A percentile compares a stretch with the other conserved stretches of the same genome.
Evolutionary conservation across 495 filamentous ascomycete species (phyloP).

Genomic region (Corynascus novoguineensis): DNA sequence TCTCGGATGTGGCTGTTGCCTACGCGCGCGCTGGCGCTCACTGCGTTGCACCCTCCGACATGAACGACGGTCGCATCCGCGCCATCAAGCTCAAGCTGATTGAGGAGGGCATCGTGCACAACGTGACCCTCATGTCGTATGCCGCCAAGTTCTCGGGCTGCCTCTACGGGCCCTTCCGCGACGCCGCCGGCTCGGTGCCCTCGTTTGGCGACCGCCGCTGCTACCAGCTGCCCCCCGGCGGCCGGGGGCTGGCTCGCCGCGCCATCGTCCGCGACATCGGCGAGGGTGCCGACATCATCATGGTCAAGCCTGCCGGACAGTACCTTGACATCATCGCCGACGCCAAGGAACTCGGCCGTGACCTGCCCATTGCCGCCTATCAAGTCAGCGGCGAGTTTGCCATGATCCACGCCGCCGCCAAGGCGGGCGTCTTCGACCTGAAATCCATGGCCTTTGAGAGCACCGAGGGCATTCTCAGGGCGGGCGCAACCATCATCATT

Average conservation of each 20-base stretch:
- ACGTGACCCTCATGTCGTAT: constrained; percentile 90
- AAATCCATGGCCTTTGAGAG: constrained; percentile 93
- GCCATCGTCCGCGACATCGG: constrained; percentile 85
- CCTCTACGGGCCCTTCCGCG: constrained; percentile 93
- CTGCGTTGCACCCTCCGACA: constrained; percentile 94
- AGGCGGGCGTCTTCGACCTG: constrained; percentile 95
- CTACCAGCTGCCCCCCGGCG: constrained; percentile 92
- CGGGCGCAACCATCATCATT: constrained; percentile 85
- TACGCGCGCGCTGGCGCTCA: constrained; percentile 93
- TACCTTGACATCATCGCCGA: constrained; percentile 96
- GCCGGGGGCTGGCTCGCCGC: constrained; percentile 85
- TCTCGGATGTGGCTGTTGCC: constrained; percentile 85
- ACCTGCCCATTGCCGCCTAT: constrained; percentile 89
- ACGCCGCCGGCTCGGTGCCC: constrained; percentile 87
- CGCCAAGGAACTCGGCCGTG: constrained; percentile 84
- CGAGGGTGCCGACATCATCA: constrained; percentile 95
- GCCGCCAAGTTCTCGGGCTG: constrained; percentile 95
- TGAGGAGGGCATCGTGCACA: constrained; percentile 82
- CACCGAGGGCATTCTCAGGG: constrained; percentile 85
- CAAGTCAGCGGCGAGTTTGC: constrained; percentile 96
- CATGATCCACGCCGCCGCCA: constrained; percentile 95
- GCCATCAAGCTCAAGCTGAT: constrained; percentile 97
- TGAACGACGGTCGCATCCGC: constrained; percentile 96
- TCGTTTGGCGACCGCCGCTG: constrained; percentile 92
- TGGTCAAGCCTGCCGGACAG: constrained; percentile 94